Base-by-base conservation (phyloP, 257 asterid genomes). In the Petunia axillaris region DNA sequence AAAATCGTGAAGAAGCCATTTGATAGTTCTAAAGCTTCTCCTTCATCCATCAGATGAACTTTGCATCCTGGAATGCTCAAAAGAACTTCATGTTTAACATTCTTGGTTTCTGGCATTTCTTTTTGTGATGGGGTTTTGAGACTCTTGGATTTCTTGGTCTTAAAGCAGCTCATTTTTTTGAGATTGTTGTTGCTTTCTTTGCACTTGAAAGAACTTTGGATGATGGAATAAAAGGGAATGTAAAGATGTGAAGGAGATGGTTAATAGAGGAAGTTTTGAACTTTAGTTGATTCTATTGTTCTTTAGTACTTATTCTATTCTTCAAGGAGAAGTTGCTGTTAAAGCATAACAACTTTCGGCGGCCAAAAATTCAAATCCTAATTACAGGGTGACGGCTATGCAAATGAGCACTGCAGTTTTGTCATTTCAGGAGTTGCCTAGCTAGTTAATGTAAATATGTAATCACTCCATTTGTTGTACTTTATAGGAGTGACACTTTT, bases 11-110 rank as follows among this genome's bases (percentile, higher is more conserved):
- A 91, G n/a, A 86, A 87, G 0, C 95, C 98, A 4, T 80, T 53
- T n/a, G 90, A 90, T 13, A 94, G 86, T 41, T 94, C 93, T 1
- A 89, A 10, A 10, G 95, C 91, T 75, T 92, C 96, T 0, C 96
- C 95, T 59, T 76, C 89, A 39, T 90, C 95, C 92, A 94, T 84
- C 13, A 92, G 82, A 83, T 91, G 90, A 37, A 89, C 95, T 64
- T 63, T 91, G 93, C 97, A 91, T 87, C 81, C 85, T 60, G 91
- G 93, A 81, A 94, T 84, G 39, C 43, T 78, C 1, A 91, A 73
- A 4, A 94, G 68, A 52, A 77, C 50, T 73, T 94, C 89, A 81
- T 91, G 98, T 9, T 81, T 88, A 38, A 89, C 85, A 8, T 80
- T 87, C 25, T 66, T 85, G 89, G 35, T 85, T 79, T 82, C 86